phyloP scores from a whole-genome alignment of 2,329 filamentous ascomycete species.

The Aspergillus costaricaensis region DNA sequence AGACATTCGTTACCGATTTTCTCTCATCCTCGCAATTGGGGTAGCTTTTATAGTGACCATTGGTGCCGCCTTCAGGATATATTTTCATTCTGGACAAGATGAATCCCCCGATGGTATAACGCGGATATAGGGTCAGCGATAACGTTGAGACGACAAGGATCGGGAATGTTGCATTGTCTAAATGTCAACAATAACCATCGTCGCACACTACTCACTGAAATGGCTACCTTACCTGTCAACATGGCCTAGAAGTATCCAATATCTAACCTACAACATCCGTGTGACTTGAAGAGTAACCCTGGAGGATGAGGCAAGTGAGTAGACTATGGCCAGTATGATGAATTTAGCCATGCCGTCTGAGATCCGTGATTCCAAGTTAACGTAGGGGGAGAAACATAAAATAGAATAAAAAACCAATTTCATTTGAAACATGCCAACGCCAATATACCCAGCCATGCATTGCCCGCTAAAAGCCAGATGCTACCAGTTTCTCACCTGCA shows the following conservation, averaged over 20 bases:
- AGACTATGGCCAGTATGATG: background rate
- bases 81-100: slow-evolving; percentile 82
- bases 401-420: too few relatives aligned
- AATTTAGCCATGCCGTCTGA: background rate
- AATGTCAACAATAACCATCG: background rate
- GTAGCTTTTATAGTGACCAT: slow-evolving; percentile 69
- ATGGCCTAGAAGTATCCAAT: background rate
- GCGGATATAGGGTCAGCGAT: slow-evolving; percentile 80
- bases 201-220: background rate
- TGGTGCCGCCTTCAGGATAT: slow-evolving; percentile 45
- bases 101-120: slow-evolving; percentile 69
- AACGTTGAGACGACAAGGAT: slow-evolving; percentile 43
- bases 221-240: background rate
- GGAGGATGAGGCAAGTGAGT: too few relatives aligned
- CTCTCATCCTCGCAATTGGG: slow-evolving; percentile 76
- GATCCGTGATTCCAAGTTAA: background rate
- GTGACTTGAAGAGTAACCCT: background rate
- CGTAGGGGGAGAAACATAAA: too few relatives aligned
- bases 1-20: slow-evolving; percentile 86
- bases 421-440: too few relatives aligned
- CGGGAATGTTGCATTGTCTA: background rate
- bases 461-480: background rate
- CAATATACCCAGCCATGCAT: background rate
- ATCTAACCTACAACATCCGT: background rate
- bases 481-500: background rate